Conservation (phyloP, 2,329 filamentous ascomycete species). For the Trichophaea hybrida region DNA sequence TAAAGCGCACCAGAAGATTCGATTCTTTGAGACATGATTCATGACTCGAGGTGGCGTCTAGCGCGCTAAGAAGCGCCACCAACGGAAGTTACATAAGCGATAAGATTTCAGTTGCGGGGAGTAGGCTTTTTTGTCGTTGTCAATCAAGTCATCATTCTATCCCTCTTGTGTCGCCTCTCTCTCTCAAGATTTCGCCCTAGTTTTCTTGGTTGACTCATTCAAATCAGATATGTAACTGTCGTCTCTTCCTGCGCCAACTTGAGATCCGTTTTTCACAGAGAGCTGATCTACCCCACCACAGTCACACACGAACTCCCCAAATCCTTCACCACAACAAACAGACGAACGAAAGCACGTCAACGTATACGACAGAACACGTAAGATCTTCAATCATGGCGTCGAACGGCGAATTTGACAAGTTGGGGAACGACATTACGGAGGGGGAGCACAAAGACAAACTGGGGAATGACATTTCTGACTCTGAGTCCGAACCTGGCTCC, state of each 20-base stretch:
- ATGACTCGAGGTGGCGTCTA: too few relatives aligned
- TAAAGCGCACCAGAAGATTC: too few relatives aligned
- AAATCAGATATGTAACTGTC: neutral
- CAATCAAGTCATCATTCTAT: neutral
- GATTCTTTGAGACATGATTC: too few relatives aligned
- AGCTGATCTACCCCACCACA: conserved; percentile 3
- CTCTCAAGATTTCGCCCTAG: neutral
- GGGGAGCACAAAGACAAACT: conserved; percentile 41
- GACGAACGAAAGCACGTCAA: neutral
- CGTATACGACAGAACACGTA: neutral
- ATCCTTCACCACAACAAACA: neutral
- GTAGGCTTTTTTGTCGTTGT: neutral
- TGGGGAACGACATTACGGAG: conserved; percentile 50
- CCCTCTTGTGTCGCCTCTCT: neutral
- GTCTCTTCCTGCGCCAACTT: neutral
- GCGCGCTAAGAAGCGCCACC: neutral
- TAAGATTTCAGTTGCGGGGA: neutral
- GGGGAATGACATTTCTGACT: conserved; percentile 54
- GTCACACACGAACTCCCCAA: too few relatives aligned
- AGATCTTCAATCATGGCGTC: conserved; percentile 37
- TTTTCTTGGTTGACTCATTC: neutral
- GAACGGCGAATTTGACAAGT: conserved; percentile 46
- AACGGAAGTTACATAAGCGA: neutral
- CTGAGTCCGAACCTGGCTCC: conserved; percentile 42
- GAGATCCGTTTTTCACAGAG: neutral